These are phyloP conservation scores for Sanghuangporus sanghuang DNA, from an alignment of 1,284 basidiomycete genomes.

Conservation along the genomic window DNA sequence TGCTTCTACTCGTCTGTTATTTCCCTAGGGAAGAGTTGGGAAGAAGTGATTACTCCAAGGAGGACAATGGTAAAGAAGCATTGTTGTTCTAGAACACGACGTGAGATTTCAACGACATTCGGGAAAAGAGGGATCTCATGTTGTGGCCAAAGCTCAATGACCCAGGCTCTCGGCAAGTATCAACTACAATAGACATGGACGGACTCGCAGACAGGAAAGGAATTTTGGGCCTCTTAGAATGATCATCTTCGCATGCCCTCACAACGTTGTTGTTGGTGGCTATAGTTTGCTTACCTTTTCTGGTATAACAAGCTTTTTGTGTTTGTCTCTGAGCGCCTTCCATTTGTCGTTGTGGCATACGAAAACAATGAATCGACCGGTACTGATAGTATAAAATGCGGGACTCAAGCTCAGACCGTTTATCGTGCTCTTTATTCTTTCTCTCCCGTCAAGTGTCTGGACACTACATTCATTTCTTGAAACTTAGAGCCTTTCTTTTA, in stretches of 20 bases:
- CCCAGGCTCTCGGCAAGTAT: not conserved
- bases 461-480: not conserved
- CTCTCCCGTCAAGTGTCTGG: not conserved
- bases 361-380: not conserved
- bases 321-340: not conserved
- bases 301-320: slow-evolving; percentile 6
- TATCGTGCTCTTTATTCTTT: not conserved
- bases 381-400: not conserved
- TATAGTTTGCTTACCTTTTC: not conserved
- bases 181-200: not conserved
- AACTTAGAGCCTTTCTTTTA: not conserved
- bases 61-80: not conserved
- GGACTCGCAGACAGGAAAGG: not conserved
- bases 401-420: not conserved
- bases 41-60: not conserved
- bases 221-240: not conserved
- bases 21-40: too few relatives aligned
- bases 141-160: not conserved
- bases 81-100: not conserved
- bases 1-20: too few relatives aligned
- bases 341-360: not conserved
- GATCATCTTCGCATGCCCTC: not conserved
- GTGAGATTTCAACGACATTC: not conserved
- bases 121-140: not conserved
- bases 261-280: slow-evolving; percentile 5